phyloP scores from a whole-genome alignment of 345 rosid genomes.

The Lepidium didymum region DNA sequence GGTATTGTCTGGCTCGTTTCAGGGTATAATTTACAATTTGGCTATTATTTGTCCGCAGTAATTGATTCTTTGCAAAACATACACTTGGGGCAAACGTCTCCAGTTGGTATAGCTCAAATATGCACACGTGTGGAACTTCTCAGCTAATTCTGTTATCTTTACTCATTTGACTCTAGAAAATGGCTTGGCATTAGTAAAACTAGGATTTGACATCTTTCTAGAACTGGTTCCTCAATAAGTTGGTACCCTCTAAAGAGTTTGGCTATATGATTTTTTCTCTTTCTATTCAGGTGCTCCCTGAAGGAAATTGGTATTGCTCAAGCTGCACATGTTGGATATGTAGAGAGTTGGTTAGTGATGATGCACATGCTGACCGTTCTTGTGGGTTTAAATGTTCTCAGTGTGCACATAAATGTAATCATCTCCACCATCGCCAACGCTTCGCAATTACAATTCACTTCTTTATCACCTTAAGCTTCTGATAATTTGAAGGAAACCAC shows the following conservation, averaged over 20 bases:
- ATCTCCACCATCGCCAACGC: neutral
- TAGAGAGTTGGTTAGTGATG: slow-evolving; percentile 56
- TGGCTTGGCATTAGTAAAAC: slow-evolving; percentile 1
- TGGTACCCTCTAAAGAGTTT: slow-evolving; percentile 1
- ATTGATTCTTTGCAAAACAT: neutral
- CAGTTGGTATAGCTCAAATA: neutral
- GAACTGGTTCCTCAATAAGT: neutral
- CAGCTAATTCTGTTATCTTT: neutral
- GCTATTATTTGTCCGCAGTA: neutral
- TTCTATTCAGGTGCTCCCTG: slow-evolving; percentile 71
- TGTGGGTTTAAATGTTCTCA: slow-evolving; percentile 64
- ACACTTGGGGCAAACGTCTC: neutral
- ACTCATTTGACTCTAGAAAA: neutral
- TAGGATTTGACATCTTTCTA: neutral
- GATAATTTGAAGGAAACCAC: neutral
- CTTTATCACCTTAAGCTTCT: slow-evolving; percentile 1
- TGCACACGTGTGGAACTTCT: neutral
- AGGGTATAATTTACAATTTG: neutral
- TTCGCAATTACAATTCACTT: neutral
- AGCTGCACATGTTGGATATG: slow-evolving; percentile 83
- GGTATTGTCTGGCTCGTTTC: slow-evolving; percentile 43
- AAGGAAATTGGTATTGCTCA: slow-evolving; percentile 90
- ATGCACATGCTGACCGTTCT: slow-evolving; percentile 33
- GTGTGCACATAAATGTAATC: slow-evolving; percentile 85
- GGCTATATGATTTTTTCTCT: slow-evolving; percentile 8